phyloP scores from a whole-genome alignment of 2,329 filamentous ascomycete species.

The Cordyceps cicadae region DNA sequence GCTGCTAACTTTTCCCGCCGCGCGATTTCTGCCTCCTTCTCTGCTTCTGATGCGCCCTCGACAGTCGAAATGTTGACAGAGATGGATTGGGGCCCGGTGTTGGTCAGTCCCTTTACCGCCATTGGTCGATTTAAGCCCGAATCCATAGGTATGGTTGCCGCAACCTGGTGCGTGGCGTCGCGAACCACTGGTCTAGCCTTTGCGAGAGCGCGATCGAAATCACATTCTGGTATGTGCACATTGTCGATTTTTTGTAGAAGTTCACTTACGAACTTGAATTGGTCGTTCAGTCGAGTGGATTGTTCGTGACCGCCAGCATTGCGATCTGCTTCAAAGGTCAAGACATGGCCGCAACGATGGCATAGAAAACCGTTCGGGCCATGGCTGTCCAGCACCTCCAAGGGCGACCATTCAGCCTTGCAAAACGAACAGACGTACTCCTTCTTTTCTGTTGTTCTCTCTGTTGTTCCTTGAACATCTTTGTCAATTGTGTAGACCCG shows the following conservation, averaged over 20 bases:
- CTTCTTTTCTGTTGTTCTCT: constrained; percentile 77
- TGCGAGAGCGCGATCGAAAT: constrained; percentile 60
- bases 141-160: constrained; percentile 50
- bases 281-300: constrained; percentile 65
- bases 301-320: constrained; percentile 64
- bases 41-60: constrained; percentile 57
- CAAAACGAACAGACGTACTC: constrained; percentile 82
- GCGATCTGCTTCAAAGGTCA: constrained; percentile 59
- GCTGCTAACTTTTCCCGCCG: constrained; percentile 56
- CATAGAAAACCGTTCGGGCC: constrained; percentile 70
- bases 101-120: constrained; percentile 60
- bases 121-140: constrained; percentile 47
- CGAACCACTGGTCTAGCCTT: constrained; percentile 56
- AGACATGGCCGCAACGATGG: constrained; percentile 61
- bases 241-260: constrained; percentile 69
- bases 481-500: constrained; percentile 82
- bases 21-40: constrained; percentile 56
- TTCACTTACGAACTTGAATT: constrained; percentile 71
- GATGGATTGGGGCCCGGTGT: constrained; percentile 60
- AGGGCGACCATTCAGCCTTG: constrained; percentile 75
- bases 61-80: constrained; percentile 60
- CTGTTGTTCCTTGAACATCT: constrained; percentile 74
- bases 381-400: constrained; percentile 77
- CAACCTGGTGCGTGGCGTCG: constrained; percentile 58
- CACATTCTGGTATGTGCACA: constrained; percentile 65